phyloP scores from a whole-genome alignment of 352 stramenopile genomes.

The Blastocystis sp. region DNA sequence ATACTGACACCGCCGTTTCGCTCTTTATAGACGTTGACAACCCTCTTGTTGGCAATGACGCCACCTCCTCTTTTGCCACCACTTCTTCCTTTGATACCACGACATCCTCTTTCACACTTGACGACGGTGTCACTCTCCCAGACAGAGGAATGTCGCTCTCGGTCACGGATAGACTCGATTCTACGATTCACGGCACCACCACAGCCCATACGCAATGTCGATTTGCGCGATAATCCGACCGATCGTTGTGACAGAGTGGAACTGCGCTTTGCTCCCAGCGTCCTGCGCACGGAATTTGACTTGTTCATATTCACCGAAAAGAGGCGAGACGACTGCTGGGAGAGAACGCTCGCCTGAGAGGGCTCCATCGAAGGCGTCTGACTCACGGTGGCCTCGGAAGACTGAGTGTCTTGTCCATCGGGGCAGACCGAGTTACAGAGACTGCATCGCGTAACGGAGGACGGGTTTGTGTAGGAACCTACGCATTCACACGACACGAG shows the following conservation, averaged over 20 bases:
- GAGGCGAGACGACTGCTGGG: conserved; percentile 30
- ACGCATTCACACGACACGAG: background rate
- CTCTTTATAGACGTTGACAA: no score
- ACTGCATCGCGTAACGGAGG: conserved; percentile 45
- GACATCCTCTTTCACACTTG: background rate
- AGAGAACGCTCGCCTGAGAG: background rate
- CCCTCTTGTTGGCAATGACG: no score
- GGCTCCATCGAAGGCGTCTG: background rate
- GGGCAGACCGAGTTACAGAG: conserved; percentile 11
- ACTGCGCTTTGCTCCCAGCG: conserved; percentile 3
- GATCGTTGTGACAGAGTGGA: conserved; percentile 9
- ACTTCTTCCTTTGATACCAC: no score
- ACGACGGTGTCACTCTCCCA: background rate
- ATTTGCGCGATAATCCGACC: background rate
- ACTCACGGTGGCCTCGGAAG: conserved; percentile 8
- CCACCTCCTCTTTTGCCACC: no score
- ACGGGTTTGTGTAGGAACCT: conserved; percentile 53
- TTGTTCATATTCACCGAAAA: conserved; percentile 34
- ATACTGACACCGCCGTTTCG: no score
- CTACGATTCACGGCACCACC: background rate
- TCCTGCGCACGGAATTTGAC: background rate
- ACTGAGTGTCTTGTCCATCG: background rate
- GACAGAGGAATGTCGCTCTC: conserved; percentile 5
- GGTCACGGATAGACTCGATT: background rate
- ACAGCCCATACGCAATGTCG: background rate